These are phyloP conservation scores for Phytophthora parvispora DNA, from an alignment of 352 stramenopile genomes.

Conservation along the genomic window DNA sequence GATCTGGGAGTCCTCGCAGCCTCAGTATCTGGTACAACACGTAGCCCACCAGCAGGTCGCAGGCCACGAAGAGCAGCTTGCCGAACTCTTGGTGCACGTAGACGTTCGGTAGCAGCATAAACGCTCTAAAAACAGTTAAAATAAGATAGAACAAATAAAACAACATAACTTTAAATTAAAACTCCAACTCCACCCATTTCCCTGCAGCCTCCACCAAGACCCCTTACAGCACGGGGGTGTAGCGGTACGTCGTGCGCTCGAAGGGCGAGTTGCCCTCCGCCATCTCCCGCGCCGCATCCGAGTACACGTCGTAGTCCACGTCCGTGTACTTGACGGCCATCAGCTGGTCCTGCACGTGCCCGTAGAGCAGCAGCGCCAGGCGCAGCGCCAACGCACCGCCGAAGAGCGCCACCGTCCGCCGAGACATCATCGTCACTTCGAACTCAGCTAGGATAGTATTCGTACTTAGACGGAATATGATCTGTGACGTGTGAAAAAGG, in stretches of 20 bases:
- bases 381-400: conserved; percentile 65
- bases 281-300: conserved; percentile 96
- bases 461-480: conserved; percentile 20
- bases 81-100: conserved; percentile 87
- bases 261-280: conserved; percentile 93
- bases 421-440: conserved; percentile 22
- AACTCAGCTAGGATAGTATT: not conserved
- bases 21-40: conserved; percentile 91
- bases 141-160: not conserved
- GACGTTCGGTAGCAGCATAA: conserved; percentile 81
- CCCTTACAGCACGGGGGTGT: conserved; percentile 96
- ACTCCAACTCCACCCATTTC: not conserved
- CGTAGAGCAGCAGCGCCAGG: conserved; percentile 76
- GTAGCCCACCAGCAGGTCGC: conserved; percentile 95
- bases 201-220: not conserved
- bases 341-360: conserved; percentile 77
- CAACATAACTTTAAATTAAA: not conserved
- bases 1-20: conserved; percentile 61
- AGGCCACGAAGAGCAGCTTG: conserved; percentile 97
- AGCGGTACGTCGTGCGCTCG: conserved; percentile 98
- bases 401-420: conserved; percentile 48
- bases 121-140: conserved; percentile 48
- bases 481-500: conserved; percentile 30
- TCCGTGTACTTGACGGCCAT: conserved; percentile 98
- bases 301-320: conserved; percentile 99